Evolutionary conservation across 495 filamentous ascomycete genomes (phyloP).

Genomic region (Trichocladium antarcticum): DNA sequence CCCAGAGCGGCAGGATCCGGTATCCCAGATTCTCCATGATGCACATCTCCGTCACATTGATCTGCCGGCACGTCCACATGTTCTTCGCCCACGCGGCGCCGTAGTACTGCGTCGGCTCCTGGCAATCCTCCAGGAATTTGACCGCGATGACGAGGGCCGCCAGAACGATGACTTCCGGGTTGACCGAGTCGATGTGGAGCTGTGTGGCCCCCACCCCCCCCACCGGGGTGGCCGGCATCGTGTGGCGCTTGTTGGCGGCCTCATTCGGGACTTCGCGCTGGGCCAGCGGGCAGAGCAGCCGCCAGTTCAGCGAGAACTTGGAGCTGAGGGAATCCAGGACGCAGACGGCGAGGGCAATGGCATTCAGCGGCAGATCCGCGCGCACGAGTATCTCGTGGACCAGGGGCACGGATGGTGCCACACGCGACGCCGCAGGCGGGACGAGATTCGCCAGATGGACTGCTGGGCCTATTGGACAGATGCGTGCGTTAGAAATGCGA

Average conservation of each 20-base stretch:
- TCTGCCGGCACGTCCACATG: conserved; percentile 42
- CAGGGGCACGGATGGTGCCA: conserved; percentile 36
- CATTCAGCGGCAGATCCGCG: conserved; percentile 39
- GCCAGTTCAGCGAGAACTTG: conserved; percentile 44
- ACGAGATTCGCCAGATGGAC: conserved; percentile 46
- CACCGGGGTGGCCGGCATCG: conserved; percentile 34
- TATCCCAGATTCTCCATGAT: conserved; percentile 46
- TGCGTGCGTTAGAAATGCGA: conserved; percentile 5
- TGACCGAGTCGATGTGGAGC: conserved; percentile 44
- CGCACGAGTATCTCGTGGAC: conserved; percentile 43
- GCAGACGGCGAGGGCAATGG: conserved; percentile 43
- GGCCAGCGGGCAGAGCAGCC: conserved; percentile 37
- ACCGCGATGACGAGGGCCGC: conserved; percentile 40
- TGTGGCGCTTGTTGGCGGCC: conserved; percentile 36
- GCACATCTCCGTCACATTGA: conserved; percentile 44
- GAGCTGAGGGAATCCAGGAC: conserved; percentile 46
- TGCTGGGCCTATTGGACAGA: conserved; percentile 37
- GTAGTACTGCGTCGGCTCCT: conserved; percentile 36
- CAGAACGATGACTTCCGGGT: conserved; percentile 43
- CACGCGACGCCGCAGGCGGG: conserved; percentile 42
- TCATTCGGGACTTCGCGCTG: conserved; percentile 7
- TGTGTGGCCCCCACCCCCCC: conserved; percentile 15
- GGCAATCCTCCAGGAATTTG: conserved; percentile 44
- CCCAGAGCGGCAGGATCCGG: conserved; percentile 42
- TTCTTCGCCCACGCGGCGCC: conserved; percentile 34